Base-by-base conservation (phyloP, 2,329 filamentous ascomycete genomes). In the Beauveria asiatica region DNA sequence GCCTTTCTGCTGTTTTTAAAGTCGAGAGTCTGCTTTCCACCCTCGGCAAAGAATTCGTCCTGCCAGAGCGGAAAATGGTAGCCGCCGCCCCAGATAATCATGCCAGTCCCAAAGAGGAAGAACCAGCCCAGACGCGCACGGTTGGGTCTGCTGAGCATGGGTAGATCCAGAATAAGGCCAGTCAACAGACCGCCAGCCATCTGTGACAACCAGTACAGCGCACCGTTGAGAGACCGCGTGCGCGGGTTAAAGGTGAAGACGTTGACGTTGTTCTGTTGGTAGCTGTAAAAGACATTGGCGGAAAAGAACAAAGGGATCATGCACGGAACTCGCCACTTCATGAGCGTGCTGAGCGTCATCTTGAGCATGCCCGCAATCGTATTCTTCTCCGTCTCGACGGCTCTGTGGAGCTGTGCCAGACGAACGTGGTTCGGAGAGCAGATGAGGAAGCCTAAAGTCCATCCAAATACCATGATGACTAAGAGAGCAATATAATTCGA, bases 41-140 rank as follows among this genome's bases (percentile, higher is more conserved):
- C 74, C 5, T 64, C 53, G 19, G 71, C 74, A n/a, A 73, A 64
- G 16, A 75, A 70, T 57, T 66, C 58, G 64, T 81, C 69, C 66
- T 84, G 83, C 66, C 79, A 80, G 62, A 74, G 78, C 74, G 89
- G 83, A 73, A 88, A 89, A 19, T 76, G 79, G 66, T 85, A 87
- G n/a, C 86, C 86, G 25, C 79, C 80, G 30, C 80, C 80, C 80
- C 80, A 83, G 62, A 81, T 78, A n/a, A 65, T 73, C 76, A 83
- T 80, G 1, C 78, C 79, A 5, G 76, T 74, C 3, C 74, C 69
- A 30, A 82, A 76, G 37, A 83, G 71, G 45, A 77, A 67, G 8
- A 64, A 66, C 73, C 80, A 80, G 17, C 76, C 79, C 10, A 77
- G 64, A 19, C 75, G 72, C 23, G 80, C 80, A 11, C 80, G 79